Evolutionary conservation across 2,329 filamentous ascomycete species (phyloP), one percentile per base, ranked within the genome.

Genomic region (Aspergillaceae sp.): DNA sequence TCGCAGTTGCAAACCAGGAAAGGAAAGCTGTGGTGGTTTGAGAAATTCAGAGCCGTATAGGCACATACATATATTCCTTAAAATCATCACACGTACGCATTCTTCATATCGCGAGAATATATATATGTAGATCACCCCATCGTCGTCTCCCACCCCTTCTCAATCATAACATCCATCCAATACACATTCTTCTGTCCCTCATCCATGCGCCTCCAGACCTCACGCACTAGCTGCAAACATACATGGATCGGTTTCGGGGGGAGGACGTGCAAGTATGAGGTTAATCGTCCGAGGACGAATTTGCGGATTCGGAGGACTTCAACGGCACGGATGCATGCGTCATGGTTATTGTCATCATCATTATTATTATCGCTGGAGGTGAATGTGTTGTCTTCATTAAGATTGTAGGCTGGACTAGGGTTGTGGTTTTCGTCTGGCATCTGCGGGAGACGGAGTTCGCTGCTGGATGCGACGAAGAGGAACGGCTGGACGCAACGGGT

Each of bases 161-260:
- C 74, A 52, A 76, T 73, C 71, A 77, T 75, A 4, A 79, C 69
- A 55, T 78, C 74, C 53, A 78, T 69, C 76, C 76, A 79, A 56
- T 77, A 78, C 3, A 69, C 65, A 29, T 73, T 65, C 5, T 46
- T 9, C 9, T 68, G 63, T 0, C 72, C 73, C 2, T 65, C 64
- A 56, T 79, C 76, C 54, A 76, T 67, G 44, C 71, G 63, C 40
- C 64, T 62, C 76, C 76, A 79, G 0, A 75, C 74, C 58, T 77
- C 74, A 46, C 70, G 68, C 32, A 79, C 71, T 7, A 79, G 61
- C 35, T 71, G 64, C 9, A 77, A 59, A 56, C 75, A 74, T 29
- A 72, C 69, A 48, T 68, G 58, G 40, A 78, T 67, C 11, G 75
- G 75, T 47, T 77, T 76, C 27, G 74, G 73, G 2, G 76, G 74